phyloP scores from a whole-genome alignment of 2,329 filamentous ascomycete species.

The Diaporthe helianthi region DNA sequence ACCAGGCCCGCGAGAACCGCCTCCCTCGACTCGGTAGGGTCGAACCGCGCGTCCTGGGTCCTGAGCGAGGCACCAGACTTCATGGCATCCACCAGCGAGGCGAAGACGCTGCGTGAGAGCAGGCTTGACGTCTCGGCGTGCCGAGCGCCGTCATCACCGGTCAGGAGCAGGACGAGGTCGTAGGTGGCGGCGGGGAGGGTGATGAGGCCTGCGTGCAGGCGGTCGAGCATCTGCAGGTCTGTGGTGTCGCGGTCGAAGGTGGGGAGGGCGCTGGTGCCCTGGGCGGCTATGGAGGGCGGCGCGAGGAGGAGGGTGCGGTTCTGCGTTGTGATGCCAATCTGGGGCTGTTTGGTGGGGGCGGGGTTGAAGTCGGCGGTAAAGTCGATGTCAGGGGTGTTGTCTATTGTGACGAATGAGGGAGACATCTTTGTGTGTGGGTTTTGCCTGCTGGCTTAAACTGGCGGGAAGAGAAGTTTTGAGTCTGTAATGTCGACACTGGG shows the following conservation, averaged over 20 bases:
- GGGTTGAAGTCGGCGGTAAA: slow-evolving; percentile 41
- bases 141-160: slow-evolving; percentile 74
- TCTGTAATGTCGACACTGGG: not conserved
- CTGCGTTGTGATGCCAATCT: slow-evolving; percentile 48
- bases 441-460: slow-evolving; percentile 25
- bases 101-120: slow-evolving; percentile 71
- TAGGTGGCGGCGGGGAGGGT: slow-evolving; percentile 79
- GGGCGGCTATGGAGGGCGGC: slow-evolving; percentile 86
- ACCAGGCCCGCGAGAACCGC: slow-evolving; percentile 84
- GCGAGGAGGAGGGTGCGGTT: slow-evolving; percentile 77
- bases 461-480: not conserved
- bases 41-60: slow-evolving; percentile 71
- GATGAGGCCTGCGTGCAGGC: slow-evolving; percentile 82
- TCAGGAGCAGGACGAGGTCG: slow-evolving; percentile 83
- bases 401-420: slow-evolving; percentile 61
- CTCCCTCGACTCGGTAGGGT: slow-evolving; percentile 68
- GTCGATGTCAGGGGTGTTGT: slow-evolving; percentile 62
- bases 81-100: slow-evolving; percentile 72
- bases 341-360: slow-evolving; percentile 36
- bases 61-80: slow-evolving; percentile 72
- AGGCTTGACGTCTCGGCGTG: slow-evolving; percentile 67
- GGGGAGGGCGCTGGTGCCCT: slow-evolving; percentile 76
- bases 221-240: slow-evolving; percentile 98
- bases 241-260: slow-evolving; percentile 77
- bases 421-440: slow-evolving; percentile 49